Conservation (phyloP, 345 rosid genomes). For the Salix purpurea region DNA sequence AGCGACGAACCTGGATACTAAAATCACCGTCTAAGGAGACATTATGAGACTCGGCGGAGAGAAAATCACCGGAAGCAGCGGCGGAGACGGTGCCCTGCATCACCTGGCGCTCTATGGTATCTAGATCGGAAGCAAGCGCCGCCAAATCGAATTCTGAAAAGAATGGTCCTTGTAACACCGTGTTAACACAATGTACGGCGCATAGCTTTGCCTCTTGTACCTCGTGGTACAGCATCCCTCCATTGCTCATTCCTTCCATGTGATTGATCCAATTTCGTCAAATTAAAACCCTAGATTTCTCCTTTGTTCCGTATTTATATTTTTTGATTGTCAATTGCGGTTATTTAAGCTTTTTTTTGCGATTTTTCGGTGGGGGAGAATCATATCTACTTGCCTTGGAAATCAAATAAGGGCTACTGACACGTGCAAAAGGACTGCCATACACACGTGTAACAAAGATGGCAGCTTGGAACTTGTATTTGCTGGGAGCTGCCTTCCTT, state of each 20-base stretch:
- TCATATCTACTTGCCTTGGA: background rate
- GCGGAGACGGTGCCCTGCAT: conserved; percentile 40
- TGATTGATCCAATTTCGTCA: background rate
- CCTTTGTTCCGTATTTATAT: background rate
- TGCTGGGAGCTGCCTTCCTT: no score
- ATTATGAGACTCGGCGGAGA: conserved; percentile 82
- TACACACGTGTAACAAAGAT: background rate
- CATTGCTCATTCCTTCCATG: conserved; percentile 80
- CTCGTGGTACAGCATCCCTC: conserved; percentile 97
- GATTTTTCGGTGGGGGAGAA: background rate
- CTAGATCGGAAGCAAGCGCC: conserved; percentile 91
- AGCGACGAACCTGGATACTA: conserved; percentile 69
- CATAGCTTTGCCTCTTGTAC: conserved; percentile 96
- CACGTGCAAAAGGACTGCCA: background rate
- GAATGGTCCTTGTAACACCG: conserved; percentile 92
- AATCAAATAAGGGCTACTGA: background rate
- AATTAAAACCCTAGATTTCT: conserved; percentile 11
- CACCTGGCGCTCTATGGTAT: conserved; percentile 72
- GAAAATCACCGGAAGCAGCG: conserved; percentile 73
- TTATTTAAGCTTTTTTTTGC: background rate
- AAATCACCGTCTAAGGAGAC: conserved; percentile 92
- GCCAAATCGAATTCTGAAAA: conserved; percentile 94
- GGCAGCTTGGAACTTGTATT: background rate
- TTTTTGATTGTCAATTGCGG: background rate
- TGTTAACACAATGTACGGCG: conserved; percentile 98